Percentiles rank a stretch among this genome's conserved stretches.
Evolutionary conservation across 1,139 yeast genomes (phyloP).

Genomic region (Hanseniaspora gamundiae): DNA sequence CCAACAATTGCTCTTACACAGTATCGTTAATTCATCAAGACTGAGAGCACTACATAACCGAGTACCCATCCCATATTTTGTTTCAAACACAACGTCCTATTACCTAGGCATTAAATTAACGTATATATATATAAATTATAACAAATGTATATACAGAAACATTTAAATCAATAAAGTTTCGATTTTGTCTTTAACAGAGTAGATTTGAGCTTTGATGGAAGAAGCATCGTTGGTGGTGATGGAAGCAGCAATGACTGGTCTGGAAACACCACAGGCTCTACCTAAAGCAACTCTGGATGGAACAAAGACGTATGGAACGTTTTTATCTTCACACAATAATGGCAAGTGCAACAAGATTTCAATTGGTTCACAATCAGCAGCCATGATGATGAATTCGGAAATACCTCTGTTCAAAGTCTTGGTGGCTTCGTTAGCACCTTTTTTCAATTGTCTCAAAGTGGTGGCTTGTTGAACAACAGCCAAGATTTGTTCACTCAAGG

Average conservation of each 20-base stretch:
- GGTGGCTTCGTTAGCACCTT: conserved; percentile 99
- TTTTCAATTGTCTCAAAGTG: conserved; percentile 95
- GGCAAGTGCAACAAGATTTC: conserved; percentile 98
- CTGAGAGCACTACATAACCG: too few relatives aligned
- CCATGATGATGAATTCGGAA: conserved; percentile 98
- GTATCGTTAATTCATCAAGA: too few relatives aligned
- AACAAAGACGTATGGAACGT: conserved; percentile 97
- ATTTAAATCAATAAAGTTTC: conserved; percentile 86
- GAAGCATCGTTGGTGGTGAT: conserved; percentile 98
- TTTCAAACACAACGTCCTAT: not conserved
- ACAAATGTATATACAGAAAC: too few relatives aligned
- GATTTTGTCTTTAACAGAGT: conserved; percentile 96
- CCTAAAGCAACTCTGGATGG: conserved; percentile 98
- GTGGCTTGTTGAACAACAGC: conserved; percentile 98
- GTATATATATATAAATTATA: not conserved
- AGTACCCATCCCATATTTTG: not conserved
- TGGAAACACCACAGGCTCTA: conserved; percentile 99
- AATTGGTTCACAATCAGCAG: conserved; percentile 99
- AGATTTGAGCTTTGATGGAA: conserved; percentile 92
- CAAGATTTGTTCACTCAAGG: conserved; percentile 89
- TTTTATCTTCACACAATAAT: conserved; percentile 95
- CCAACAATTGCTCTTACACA: too few relatives aligned
- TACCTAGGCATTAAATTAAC: not conserved
- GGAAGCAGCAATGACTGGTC: conserved; percentile 98
- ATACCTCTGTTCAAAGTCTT: conserved; percentile 99